Conservation (phyloP, 192 early-diverging fungal genomes). For the Thoreauomyces humboldtii region DNA sequence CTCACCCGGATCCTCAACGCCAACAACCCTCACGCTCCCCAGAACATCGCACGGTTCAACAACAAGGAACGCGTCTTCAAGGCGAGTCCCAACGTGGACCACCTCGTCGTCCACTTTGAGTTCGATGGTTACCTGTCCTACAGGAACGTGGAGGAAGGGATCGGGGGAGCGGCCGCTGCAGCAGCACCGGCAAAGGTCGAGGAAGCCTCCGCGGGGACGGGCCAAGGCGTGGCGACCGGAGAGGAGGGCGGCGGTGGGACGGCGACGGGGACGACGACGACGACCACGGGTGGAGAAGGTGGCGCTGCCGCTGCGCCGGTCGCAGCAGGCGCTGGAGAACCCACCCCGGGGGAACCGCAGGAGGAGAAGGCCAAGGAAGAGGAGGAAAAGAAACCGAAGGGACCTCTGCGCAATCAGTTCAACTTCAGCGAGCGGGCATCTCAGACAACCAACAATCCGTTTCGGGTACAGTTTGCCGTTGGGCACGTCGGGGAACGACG, state of each 20-base stretch:
- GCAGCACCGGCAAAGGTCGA: conserved; percentile 9
- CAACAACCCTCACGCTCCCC: conserved; percentile 64
- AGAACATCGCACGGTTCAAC: conserved; percentile 63
- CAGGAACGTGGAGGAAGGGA: conserved; percentile 30
- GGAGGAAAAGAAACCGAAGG: conserved; percentile 48
- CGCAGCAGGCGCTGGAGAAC: conserved; percentile 16
- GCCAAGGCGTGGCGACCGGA: conserved; percentile 10
- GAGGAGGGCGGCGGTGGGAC: conserved; percentile 2
- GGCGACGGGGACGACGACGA: conserved; percentile 16
- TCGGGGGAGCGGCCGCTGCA: not conserved
- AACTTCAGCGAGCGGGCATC: conserved; percentile 61
- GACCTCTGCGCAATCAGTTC: conserved; percentile 56
- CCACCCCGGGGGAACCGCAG: no score
- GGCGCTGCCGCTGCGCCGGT: conserved; percentile 21
- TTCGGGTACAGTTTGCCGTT: conserved; percentile 32
- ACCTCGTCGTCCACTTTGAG: conserved; percentile 60
- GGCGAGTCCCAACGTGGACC: conserved; percentile 58
- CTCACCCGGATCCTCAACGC: conserved; percentile 63
- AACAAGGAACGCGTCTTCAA: conserved; percentile 58
- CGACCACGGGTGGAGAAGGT: not conserved
- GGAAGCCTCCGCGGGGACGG: not conserved
- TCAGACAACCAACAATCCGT: conserved; percentile 63
- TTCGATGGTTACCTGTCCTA: conserved; percentile 60
- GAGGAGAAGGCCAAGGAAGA: conserved; percentile 24
- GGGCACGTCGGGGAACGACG: no score